phyloP scores from a whole-genome alignment of 73 alveolate genomes.

The Effrenium voratum region DNA sequence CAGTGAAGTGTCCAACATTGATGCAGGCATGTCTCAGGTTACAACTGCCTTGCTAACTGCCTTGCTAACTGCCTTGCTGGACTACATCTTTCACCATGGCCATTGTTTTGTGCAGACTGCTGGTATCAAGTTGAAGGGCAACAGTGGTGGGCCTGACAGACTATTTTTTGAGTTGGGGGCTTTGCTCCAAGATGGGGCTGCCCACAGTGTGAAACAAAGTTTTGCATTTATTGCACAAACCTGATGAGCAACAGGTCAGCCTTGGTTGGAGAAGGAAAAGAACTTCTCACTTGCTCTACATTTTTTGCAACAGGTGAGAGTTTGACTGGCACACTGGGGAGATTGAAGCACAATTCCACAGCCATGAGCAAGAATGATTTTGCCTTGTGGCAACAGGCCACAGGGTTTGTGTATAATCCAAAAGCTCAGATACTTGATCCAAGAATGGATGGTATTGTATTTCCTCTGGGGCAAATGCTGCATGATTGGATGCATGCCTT shows the following conservation, averaged over 20 bases:
- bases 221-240: not conserved
- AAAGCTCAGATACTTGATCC: not conserved
- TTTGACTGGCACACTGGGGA: not conserved
- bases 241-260: not conserved
- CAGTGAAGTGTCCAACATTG: too few relatives aligned
- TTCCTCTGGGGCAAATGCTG: not conserved
- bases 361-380: not conserved
- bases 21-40: slow-evolving; percentile 6
- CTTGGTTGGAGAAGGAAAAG: not conserved
- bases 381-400: slow-evolving; percentile 51
- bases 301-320: not conserved
- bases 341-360: not conserved
- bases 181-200: slow-evolving; percentile 37
- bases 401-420: not conserved
- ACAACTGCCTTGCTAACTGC: too few relatives aligned
- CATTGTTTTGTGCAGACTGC: not conserved
- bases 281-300: not conserved
- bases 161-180: not conserved
- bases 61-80: too few relatives aligned
- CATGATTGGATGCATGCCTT: slow-evolving; percentile 47
- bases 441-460: not conserved
- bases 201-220: not conserved
- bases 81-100: not conserved
- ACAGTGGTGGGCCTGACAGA: not conserved
- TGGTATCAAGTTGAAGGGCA: not conserved